phyloP scores from a whole-genome alignment of 2,329 filamentous ascomycete genomes.

The Penicillium paneum region DNA sequence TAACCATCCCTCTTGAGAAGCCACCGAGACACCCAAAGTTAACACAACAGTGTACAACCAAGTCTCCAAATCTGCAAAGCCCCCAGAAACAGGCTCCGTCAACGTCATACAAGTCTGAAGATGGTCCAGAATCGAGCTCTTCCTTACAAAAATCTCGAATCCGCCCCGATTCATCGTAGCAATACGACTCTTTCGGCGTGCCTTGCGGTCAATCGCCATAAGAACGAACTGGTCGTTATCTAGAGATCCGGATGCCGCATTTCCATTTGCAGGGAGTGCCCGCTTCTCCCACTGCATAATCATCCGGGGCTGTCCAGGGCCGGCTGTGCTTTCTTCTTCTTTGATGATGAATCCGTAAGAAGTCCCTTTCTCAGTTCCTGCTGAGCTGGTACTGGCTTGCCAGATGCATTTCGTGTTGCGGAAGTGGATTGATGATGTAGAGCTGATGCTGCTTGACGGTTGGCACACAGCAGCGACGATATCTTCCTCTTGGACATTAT shows the following conservation, averaged over 20 bases:
- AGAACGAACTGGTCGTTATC: constrained; percentile 18
- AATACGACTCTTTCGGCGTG: constrained; percentile 20
- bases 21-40: constrained; percentile 31
- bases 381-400: constrained; percentile 10
- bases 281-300: constrained; percentile 25
- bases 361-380: constrained; percentile 3
- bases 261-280: not conserved
- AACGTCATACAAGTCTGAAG: constrained; percentile 19
- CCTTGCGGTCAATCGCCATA: constrained; percentile 22
- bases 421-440: constrained; percentile 15
- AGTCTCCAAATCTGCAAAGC: constrained; percentile 19
- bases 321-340: not conserved
- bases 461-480: constrained; percentile 22
- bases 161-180: constrained; percentile 20
- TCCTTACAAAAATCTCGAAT: constrained; percentile 27
- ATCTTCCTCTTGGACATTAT: constrained; percentile 7
- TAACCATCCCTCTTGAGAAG: constrained; percentile 29
- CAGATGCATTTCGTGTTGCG: constrained; percentile 18
- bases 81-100: constrained; percentile 8
- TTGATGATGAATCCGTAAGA: constrained; percentile 19
- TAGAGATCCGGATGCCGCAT: not conserved
- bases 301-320: constrained; percentile 12
- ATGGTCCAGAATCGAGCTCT: constrained; percentile 24
- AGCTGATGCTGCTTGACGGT: not conserved
- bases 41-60: constrained; percentile 32